Evolutionary conservation across 176 grass and related monocot species (phyloP).

Genomic region (Phyllostachys edulis): DNA sequence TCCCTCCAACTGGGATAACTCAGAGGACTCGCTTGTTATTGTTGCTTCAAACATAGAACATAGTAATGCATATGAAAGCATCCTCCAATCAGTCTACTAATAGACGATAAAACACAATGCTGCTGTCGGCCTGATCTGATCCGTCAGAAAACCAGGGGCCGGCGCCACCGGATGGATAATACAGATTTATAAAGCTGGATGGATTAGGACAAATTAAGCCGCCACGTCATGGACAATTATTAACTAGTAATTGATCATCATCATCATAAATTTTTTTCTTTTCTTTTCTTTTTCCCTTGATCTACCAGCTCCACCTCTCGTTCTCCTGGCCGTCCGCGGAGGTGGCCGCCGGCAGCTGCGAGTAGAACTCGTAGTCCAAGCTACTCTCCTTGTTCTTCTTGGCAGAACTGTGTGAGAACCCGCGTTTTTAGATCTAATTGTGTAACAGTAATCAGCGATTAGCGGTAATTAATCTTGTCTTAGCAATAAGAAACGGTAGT

Average conservation of each 20-base stretch:
- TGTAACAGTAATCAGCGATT: no score
- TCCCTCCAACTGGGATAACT: background rate
- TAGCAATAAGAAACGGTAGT: no score
- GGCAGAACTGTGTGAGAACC: no score
- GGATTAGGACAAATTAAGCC: background rate
- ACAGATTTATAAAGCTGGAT: no score
- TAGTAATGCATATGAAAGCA: background rate
- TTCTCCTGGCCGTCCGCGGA: constrained; percentile 42
- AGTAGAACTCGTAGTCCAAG: no score
- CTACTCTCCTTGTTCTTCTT: no score
- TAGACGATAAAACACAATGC: background rate
- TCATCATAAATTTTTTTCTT: background rate
- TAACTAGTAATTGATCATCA: background rate
- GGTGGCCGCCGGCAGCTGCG: constrained; percentile 44
- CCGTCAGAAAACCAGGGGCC: background rate
- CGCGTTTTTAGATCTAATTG: no score
- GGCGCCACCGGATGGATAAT: no score
- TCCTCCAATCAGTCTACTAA: no score
- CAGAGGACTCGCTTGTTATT: no score
- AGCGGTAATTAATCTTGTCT: no score
- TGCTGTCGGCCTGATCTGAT: background rate
- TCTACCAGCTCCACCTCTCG: constrained; percentile 64
- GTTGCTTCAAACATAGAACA: background rate
- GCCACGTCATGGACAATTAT: background rate
- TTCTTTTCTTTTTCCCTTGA: background rate